Conservation (phyloP, 441 rosid species). For the Flueggea neowawraea region DNA sequence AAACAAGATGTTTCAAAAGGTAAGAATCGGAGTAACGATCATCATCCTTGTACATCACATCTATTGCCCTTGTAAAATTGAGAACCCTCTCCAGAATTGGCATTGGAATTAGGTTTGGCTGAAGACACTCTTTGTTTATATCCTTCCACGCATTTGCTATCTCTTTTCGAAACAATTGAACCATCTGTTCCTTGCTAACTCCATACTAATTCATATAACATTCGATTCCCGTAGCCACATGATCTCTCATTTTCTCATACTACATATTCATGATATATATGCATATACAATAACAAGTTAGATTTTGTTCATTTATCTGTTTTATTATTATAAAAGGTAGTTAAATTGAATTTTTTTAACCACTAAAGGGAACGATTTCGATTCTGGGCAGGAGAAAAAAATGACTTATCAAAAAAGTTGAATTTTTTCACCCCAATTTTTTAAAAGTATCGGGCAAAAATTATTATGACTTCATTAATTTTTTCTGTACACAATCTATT, state of each 20-base stretch:
- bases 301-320: no score
- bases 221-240: constrained; percentile 16
- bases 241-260: constrained; percentile 24
- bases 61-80: constrained; percentile 10
- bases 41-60: constrained; percentile 18
- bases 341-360: no score
- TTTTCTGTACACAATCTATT: no score
- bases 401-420: background rate
- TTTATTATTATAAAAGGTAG: no score
- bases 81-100: constrained; percentile 2
- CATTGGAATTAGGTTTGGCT: constrained; percentile 13
- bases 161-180: constrained; percentile 7
- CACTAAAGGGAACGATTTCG: no score
- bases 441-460: no score
- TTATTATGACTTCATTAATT: no score
- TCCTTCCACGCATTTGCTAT: constrained; percentile 26
- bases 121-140: constrained; percentile 19
- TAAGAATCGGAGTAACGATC: constrained; percentile 14
- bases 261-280: background rate
- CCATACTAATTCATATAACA: constrained; percentile 28
- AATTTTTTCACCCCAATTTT: no score
- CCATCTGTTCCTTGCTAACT: constrained; percentile 10
- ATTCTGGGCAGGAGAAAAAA: no score
- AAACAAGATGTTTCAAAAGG: background rate
- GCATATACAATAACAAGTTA: no score